These are phyloP conservation scores for Cladobotryum protrusum DNA, from an alignment of 2,329 filamentous ascomycete species.

Conservation along the genomic window DNA sequence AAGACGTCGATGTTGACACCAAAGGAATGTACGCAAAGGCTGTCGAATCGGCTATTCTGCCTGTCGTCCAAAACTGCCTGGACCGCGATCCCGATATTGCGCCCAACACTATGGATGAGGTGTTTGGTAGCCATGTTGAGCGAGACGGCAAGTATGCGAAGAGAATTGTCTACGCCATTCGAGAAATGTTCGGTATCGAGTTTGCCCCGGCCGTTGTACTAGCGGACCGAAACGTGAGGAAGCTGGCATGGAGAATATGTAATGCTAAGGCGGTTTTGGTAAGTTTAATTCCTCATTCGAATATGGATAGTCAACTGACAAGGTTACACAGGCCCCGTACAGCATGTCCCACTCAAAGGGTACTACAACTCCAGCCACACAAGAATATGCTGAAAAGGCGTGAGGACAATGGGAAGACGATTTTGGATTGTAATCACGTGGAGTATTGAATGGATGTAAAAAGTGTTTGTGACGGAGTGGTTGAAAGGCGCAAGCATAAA, in stretches of 20 bases:
- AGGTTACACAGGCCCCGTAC: conserved; percentile 53
- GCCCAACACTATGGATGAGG: conserved; percentile 69
- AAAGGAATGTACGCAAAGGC: conserved; percentile 59
- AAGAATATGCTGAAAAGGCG: conserved; percentile 27
- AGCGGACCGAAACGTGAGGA: conserved; percentile 83
- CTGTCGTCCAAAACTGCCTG: conserved; percentile 84
- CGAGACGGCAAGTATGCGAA: conserved; percentile 83
- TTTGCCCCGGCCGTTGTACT: conserved; percentile 88
- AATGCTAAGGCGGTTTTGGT: conserved; percentile 79
- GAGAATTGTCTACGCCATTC: conserved; percentile 87
- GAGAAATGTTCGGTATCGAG: conserved; percentile 95
- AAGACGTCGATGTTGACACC: conserved; percentile 57
- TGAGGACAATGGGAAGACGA: neutral
- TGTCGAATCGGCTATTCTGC: conserved; percentile 71
- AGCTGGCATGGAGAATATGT: conserved; percentile 88
- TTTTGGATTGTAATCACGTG: neutral
- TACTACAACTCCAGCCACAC: conserved; percentile 50
- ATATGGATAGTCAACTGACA: neutral
- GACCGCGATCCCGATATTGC: conserved; percentile 89
- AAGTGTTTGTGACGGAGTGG: too few relatives aligned
- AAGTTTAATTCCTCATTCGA: neutral
- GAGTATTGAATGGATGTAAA: neutral
- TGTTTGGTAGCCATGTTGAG: conserved; percentile 80
- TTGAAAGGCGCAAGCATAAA: too few relatives aligned
- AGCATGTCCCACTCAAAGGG: conserved; percentile 63